Base-by-base conservation (phyloP, 371 early-diverging fungal species). In the Encephalitozoon hellem region DNA sequence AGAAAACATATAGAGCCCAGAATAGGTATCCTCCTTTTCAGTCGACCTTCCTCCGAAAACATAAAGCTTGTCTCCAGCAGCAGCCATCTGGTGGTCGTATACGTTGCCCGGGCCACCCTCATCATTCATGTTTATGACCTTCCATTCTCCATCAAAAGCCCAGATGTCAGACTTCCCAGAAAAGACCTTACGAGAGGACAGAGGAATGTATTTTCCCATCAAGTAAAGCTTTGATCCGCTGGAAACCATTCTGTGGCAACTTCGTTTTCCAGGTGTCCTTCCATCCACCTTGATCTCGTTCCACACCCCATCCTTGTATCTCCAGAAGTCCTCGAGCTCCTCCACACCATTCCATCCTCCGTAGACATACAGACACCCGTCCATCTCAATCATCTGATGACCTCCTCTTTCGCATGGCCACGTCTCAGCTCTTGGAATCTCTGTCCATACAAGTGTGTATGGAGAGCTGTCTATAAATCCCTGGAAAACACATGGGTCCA, bases 291-390 rank as follows among this genome's bases (percentile, higher is more conserved):
- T 89, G 25, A 84, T 32, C 76, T 89, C 88, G 21, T 93, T 83
- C 30, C 90, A 87, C 9, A 12, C 39, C 8, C 54, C 51, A 25
- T 41, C 49, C 11, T 86, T 81, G 28, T 90, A 87, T 67, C 88
- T 85, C 96, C 96, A 96, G 72, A 95, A 89, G 83, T 96, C 96
- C 9, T 88, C 86, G 38, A 95, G 83, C 71, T 94, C 93, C 38
- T 87, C 82, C 9, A 85, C 77, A 0, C 96, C 96, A 86, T 93
- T 89, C 93, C 94, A 96, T 6, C 96, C 96, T 12, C 95, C 96
- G 77, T 91, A 88, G 21, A 96, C 77, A 82, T 92, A 96, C 1
- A 93, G 90, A 0, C 85, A 79, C 63, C 87, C 86, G 6, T 86
- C 83, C 4, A 88, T 94, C 25, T 93, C 87, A 78, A 91, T 91